Evolutionary conservation across 2,329 filamentous ascomycete genomes (phyloP).

Genomic region (Torrubiella hemipterigena): DNA sequence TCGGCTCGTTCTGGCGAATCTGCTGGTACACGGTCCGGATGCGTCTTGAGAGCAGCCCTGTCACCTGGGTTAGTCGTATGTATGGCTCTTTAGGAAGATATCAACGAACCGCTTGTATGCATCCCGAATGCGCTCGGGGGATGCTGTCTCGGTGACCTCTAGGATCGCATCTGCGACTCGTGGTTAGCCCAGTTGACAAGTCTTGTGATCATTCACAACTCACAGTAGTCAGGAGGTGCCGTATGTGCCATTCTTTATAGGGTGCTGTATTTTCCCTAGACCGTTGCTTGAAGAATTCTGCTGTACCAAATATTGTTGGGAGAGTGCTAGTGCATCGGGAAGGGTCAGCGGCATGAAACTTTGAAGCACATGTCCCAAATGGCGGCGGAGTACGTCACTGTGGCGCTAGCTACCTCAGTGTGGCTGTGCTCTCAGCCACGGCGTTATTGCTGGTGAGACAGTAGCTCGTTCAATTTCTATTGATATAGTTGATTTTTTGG

Average conservation of each 20-base stretch:
- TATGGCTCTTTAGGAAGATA: not conserved
- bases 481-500: no score
- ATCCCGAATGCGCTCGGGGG: slow-evolving; percentile 67
- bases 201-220: slow-evolving; percentile 11
- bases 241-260: slow-evolving; percentile 13
- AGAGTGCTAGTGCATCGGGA: no score
- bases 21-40: slow-evolving; percentile 78
- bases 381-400: no score
- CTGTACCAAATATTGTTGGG: no score
- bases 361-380: no score
- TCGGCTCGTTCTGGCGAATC: slow-evolving; percentile 71
- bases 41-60: slow-evolving; percentile 79
- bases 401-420: slow-evolving; percentile 2
- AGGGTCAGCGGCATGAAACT: no score
- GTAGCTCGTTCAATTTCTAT: no score
- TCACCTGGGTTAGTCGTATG: slow-evolving; percentile 9
- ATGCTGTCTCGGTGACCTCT: slow-evolving; percentile 56
- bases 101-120: slow-evolving; percentile 65
- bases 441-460: not conserved
- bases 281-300: no score
- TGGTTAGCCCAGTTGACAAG: slow-evolving; percentile 3
- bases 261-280: not conserved
- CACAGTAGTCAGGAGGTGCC: slow-evolving; percentile 40
- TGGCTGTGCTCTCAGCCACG: slow-evolving; percentile 1
- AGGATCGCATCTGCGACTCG: slow-evolving; percentile 49